These are phyloP conservation scores for Pyrenopolyporus hunteri DNA, from an alignment of 495 filamentous ascomycete genomes.

Conservation along the genomic window DNA sequence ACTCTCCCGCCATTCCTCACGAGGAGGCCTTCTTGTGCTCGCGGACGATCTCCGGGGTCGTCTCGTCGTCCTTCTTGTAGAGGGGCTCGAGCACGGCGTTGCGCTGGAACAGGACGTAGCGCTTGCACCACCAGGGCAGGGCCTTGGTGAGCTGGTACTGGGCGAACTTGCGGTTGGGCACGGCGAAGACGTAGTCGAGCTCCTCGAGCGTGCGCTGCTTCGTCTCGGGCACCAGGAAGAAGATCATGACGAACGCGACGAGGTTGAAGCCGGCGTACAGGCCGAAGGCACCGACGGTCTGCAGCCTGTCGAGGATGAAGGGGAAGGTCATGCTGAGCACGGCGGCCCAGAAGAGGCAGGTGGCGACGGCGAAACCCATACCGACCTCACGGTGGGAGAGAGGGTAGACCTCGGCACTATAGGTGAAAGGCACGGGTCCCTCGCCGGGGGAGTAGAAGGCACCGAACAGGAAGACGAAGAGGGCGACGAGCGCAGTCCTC, in stretches of 20 bases:
- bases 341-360: constrained; percentile 69
- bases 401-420: constrained; percentile 80
- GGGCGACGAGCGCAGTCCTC: constrained; percentile 59
- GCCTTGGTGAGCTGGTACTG: constrained; percentile 66
- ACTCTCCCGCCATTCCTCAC: not conserved
- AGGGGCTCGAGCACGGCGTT: constrained; percentile 63
- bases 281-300: constrained; percentile 61
- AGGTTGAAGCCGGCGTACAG: constrained; percentile 69
- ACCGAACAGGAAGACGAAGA: constrained; percentile 74
- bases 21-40: not conserved
- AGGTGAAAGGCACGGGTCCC: constrained; percentile 83
- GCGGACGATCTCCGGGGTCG: not conserved
- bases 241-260: constrained; percentile 68
- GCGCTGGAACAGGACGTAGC: constrained; percentile 66
- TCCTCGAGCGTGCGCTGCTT: constrained; percentile 77
- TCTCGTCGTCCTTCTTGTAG: constrained; percentile 54
- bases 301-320: constrained; percentile 60
- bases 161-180: constrained; percentile 67
- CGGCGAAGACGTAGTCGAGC: constrained; percentile 82
- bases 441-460: constrained; percentile 81
- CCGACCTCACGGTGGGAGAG: constrained; percentile 75
- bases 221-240: constrained; percentile 70
- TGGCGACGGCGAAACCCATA: constrained; percentile 76
- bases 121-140: constrained; percentile 72
- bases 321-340: constrained; percentile 71